A percentile compares a stretch with the other conserved stretches of the same genome.
Conservation (phyloP, 768 basidiomycete species). For the Mycena rebaudengoi region DNA sequence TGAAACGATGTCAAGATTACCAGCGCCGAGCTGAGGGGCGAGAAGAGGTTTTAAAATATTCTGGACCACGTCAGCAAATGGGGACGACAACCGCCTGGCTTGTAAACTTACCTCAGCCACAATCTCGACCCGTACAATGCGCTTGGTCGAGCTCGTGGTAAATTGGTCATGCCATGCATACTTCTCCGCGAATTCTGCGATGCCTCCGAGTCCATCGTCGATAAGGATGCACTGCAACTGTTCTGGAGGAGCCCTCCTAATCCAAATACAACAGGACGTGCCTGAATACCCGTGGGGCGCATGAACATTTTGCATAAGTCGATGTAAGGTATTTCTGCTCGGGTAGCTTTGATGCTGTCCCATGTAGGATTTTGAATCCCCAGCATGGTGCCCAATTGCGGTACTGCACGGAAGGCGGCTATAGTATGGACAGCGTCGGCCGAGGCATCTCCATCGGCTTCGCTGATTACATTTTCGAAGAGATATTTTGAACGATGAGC, state of each 20-base stretch:
- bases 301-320: conserved; percentile 67
- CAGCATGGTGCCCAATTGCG: conserved; percentile 62
- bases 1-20: conserved; percentile 21
- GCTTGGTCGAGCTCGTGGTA: conserved; percentile 57
- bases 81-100: neutral
- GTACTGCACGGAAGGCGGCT: conserved; percentile 64
- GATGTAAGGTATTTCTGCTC: conserved; percentile 56
- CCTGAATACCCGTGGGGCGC: conserved; percentile 61
- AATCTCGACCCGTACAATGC: conserved; percentile 75
- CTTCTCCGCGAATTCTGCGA: conserved; percentile 54
- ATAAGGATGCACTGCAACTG: conserved; percentile 58
- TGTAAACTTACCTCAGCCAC: conserved; percentile 67
- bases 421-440: conserved; percentile 64
- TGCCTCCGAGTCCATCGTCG: conserved; percentile 74
- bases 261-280: too few relatives aligned
- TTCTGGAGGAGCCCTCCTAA: neutral
- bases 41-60: conserved; percentile 42
- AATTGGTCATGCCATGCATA: conserved; percentile 72
- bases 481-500: conserved; percentile 60
- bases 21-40: too few relatives aligned
- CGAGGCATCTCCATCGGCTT: conserved; percentile 48
- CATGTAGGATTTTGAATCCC: conserved; percentile 55
- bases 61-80: conserved; percentile 30
- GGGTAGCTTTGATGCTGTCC: conserved; percentile 63
- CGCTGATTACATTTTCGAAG: conserved; percentile 74